Conservation (phyloP, 225 moss, liverwort and hornwort species). For the Thuidium tamariscinum region DNA sequence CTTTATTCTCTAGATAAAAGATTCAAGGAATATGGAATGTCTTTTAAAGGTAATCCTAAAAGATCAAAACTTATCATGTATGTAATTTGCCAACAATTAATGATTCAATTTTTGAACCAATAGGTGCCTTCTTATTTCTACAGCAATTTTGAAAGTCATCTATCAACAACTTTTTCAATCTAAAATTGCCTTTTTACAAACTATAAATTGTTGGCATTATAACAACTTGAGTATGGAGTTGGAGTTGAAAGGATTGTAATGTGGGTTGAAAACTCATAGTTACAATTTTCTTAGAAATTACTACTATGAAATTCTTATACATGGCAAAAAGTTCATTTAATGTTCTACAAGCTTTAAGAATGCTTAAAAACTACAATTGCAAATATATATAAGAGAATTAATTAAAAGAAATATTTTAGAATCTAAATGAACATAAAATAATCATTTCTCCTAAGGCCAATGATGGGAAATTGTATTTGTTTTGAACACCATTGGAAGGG, state of each 20-base stretch:
- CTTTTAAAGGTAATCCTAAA: not conserved
- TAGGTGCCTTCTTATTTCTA: not conserved
- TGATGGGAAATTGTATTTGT: no score
- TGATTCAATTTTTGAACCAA: not conserved
- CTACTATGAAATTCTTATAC: not conserved
- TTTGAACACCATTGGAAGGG: not conserved
- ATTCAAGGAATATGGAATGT: rapidly evolving
- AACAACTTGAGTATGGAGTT: not conserved
- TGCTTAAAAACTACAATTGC: not conserved
- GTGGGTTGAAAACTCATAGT: not conserved
- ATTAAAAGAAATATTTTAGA: not conserved
- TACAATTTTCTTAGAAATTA: not conserved
- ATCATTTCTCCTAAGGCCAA: not conserved
- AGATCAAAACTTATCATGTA: rapidly evolving
- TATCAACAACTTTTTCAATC: not conserved
- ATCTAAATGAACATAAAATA: no score
- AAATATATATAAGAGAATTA: not conserved
- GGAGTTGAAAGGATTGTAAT: no score
- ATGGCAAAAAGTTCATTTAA: not conserved
- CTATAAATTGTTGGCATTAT: not conserved
- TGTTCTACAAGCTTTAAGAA: not conserved
- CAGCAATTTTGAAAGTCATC: rapidly evolving
- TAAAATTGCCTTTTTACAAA: rapidly evolving
- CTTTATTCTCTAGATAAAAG: rapidly evolving
- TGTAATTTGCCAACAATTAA: not conserved